Evolutionary conservation across 164 flowering plant species (phyloP).

Genomic region (Liriodendron chinense): DNA sequence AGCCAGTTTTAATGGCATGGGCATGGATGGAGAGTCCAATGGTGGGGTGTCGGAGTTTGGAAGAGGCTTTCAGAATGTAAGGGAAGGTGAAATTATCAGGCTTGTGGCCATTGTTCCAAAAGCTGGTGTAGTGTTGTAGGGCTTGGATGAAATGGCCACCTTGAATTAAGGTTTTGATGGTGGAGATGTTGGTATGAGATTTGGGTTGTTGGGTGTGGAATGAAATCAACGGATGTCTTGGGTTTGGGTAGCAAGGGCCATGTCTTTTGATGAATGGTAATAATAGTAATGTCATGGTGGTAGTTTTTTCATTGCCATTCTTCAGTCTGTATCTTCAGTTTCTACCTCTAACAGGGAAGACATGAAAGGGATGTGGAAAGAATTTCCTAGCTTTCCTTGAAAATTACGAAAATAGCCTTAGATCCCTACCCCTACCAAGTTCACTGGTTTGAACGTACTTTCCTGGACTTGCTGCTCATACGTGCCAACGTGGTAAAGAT

Average conservation of each 20-base stretch:
- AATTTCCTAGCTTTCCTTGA: too few relatives aligned
- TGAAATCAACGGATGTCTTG: not conserved
- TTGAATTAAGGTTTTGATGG: slow-evolving; percentile 10
- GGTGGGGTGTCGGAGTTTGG: slow-evolving; percentile 8
- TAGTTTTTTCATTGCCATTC: too few relatives aligned
- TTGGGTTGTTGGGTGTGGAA: slow-evolving; percentile 9
- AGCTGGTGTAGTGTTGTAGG: slow-evolving; percentile 6
- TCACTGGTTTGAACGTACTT: too few relatives aligned
- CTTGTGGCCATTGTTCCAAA: slow-evolving; percentile 13
- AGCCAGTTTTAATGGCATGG: slow-evolving; percentile 13
- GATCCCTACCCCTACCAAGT: too few relatives aligned
- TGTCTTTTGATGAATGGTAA: not conserved
- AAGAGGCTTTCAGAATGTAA: slow-evolving; percentile 15
- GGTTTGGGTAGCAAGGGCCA: not conserved
- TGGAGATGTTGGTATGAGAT: not conserved
- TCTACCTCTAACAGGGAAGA: too few relatives aligned
- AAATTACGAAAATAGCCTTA: too few relatives aligned
- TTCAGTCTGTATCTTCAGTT: too few relatives aligned
- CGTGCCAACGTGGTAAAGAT: too few relatives aligned
- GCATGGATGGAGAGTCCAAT: slow-evolving; percentile 7
- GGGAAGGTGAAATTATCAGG: slow-evolving; percentile 18
- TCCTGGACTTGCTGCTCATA: too few relatives aligned
- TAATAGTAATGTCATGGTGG: not conserved
- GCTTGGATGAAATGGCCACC: slow-evolving; percentile 8
- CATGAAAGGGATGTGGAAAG: too few relatives aligned